Percentiles rank a stretch among this genome's conserved stretches.
Evolutionary conservation across 441 rosid species (phyloP).

Genomic region (Jatropha multifida): DNA sequence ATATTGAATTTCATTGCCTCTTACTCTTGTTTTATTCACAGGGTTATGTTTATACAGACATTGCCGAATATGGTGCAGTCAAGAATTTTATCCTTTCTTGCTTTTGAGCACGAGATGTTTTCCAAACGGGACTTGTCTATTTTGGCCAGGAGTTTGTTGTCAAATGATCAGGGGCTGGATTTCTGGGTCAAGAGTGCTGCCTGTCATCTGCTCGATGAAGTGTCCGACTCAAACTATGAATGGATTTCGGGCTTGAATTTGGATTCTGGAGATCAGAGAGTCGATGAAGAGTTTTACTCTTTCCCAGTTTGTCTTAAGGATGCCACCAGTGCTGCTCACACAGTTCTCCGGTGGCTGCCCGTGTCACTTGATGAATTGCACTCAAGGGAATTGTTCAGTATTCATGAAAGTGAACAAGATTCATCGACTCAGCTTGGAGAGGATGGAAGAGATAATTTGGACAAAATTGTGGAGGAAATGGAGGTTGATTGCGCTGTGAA

Average conservation of each 20-base stretch:
- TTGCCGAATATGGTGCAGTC: slow-evolving; percentile 63
- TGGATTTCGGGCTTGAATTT: slow-evolving; percentile 42
- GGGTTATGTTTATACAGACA: slow-evolving; percentile 68
- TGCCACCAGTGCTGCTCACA: slow-evolving; percentile 23
- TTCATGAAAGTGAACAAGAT: slow-evolving; percentile 30
- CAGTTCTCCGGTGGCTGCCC: slow-evolving; percentile 69
- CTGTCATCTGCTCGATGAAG: slow-evolving; percentile 55
- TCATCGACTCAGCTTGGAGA: slow-evolving; percentile 35
- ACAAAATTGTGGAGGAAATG: slow-evolving; percentile 29
- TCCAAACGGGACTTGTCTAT: slow-evolving; percentile 40
- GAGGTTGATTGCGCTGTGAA: slow-evolving; percentile 30
- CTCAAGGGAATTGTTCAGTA: slow-evolving; percentile 32
- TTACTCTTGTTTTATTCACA: slow-evolving; percentile 26
- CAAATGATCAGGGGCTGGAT: slow-evolving; percentile 34
- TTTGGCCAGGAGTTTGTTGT: slow-evolving; percentile 48
- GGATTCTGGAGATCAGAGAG: slow-evolving; percentile 39
- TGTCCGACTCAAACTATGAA: slow-evolving; percentile 44
- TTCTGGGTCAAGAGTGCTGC: slow-evolving; percentile 77
- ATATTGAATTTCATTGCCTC: slow-evolving; percentile 12
- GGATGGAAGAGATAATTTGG: slow-evolving; percentile 29
- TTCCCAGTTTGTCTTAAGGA: slow-evolving; percentile 61
- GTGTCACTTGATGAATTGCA: slow-evolving; percentile 34
- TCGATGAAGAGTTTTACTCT: slow-evolving; percentile 43
- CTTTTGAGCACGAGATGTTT: slow-evolving; percentile 48
- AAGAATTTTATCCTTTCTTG: slow-evolving; percentile 62